Evolutionary conservation across 257 asterid genomes (phyloP).

Genomic region (Primulina huaijiensis): DNA sequence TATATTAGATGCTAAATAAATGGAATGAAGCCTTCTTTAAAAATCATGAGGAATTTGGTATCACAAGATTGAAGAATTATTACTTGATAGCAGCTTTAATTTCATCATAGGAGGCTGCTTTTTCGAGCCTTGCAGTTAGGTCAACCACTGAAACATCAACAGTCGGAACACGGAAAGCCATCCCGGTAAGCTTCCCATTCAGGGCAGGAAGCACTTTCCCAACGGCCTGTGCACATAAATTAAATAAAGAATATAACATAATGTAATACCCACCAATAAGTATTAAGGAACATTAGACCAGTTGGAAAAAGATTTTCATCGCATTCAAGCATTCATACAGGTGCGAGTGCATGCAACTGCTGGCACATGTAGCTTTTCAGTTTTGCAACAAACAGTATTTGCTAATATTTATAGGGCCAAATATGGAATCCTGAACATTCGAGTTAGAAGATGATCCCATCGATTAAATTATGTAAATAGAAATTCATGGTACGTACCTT

Average conservation of each 20-base stretch:
- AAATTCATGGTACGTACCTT: conserved; percentile 25
- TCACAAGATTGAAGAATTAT: not conserved
- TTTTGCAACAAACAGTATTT: not conserved
- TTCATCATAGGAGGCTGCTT: conserved; percentile 52
- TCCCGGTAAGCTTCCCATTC: conserved; percentile 58
- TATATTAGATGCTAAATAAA: not conserved
- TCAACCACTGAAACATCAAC: conserved; percentile 60
- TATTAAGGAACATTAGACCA: not conserved
- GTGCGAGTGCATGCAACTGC: not conserved
- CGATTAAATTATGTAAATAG: not conserved
- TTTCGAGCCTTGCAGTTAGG: conserved; percentile 47
- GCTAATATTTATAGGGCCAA: not conserved
- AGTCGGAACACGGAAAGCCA: conserved; percentile 68
- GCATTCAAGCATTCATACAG: not conserved
- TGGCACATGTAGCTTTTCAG: not conserved
- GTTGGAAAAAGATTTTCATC: not conserved
- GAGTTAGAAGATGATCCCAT: not conserved
- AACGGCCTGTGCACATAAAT: conserved; percentile 36
- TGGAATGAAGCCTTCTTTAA: conserved; percentile 9
- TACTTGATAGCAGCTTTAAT: conserved; percentile 59
- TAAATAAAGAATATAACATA: not conserved
- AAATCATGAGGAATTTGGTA: not conserved
- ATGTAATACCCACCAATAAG: not conserved
- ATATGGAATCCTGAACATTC: too few species aligned
- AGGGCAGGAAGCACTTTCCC: conserved; percentile 61